phyloP scores from a whole-genome alignment of 2,329 filamentous ascomycete genomes.

The Sclerotinia minor region DNA sequence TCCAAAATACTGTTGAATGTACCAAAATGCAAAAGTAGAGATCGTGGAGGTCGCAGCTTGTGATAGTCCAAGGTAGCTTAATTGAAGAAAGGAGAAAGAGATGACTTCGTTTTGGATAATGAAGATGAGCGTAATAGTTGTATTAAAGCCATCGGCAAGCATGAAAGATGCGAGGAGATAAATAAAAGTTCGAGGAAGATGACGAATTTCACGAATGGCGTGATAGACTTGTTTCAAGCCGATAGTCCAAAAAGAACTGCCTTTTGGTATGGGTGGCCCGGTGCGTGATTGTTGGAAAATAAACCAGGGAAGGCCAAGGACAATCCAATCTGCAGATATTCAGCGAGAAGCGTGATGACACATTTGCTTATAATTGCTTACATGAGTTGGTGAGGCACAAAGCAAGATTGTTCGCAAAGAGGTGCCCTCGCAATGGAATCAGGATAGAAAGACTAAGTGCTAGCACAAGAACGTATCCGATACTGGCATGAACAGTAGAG shows the following conservation, averaged over 20 bases:
- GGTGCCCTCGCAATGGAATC: conserved; percentile 43
- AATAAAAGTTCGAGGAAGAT: conserved; percentile 46
- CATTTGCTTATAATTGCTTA: conserved; percentile 32
- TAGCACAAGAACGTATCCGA: conserved; percentile 45
- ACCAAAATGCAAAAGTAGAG: conserved; percentile 47
- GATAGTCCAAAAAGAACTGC: conserved; percentile 45
- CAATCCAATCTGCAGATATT: conserved; percentile 44
- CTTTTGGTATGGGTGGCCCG: conserved; percentile 45
- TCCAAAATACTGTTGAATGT: conserved; percentile 46
- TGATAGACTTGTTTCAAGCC: conserved; percentile 47
- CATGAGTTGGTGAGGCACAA: conserved; percentile 47
- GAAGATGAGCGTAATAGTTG: conserved; percentile 44
- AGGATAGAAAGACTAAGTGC: conserved; percentile 46
- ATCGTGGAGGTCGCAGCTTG: conserved; percentile 44
- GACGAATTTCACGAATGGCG: conserved; percentile 43
- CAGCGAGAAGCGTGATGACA: not conserved
- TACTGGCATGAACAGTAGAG: conserved; percentile 48
- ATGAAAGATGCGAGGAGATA: conserved; percentile 48
- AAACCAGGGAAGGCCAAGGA: conserved; percentile 48
- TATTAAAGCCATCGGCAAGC: conserved; percentile 47
- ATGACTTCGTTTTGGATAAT: conserved; percentile 47
- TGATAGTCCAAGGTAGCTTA: conserved; percentile 46
- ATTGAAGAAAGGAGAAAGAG: conserved; percentile 46
- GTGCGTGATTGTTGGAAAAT: conserved; percentile 46
- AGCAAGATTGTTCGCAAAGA: conserved; percentile 45